These are phyloP conservation scores for Exsudoporus frostii DNA, from an alignment of 768 basidiomycete species.

Conservation along the genomic window DNA sequence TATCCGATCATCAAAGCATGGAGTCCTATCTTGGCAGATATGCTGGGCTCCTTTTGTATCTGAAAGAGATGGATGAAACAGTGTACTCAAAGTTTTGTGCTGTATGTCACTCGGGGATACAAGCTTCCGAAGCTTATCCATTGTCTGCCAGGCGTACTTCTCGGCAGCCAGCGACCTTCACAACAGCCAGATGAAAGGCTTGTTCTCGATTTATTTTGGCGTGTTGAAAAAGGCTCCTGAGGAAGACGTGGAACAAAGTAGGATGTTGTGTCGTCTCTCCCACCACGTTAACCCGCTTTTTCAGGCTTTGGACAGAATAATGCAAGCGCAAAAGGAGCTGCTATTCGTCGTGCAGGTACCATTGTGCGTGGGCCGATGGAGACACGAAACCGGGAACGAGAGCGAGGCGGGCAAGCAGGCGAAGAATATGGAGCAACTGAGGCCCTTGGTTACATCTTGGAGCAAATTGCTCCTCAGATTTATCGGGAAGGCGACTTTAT, in stretches of 20 bases:
- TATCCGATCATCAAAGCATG: constrained; percentile 66
- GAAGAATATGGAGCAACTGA: constrained; percentile 71
- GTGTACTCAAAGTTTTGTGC: constrained; percentile 88
- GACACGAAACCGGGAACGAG: constrained; percentile 39
- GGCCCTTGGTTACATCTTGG: constrained; percentile 73
- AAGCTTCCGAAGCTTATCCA: constrained; percentile 1
- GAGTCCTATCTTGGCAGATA: constrained; percentile 86
- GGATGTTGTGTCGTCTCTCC: constrained; percentile 7
- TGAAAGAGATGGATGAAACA: constrained; percentile 94
- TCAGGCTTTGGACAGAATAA: constrained; percentile 43
- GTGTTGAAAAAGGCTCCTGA: constrained; percentile 64
- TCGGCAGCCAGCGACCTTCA: constrained; percentile 82
- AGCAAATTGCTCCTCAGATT: constrained; percentile 73
- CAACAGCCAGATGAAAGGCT: constrained; percentile 70
- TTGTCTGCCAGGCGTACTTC: constrained; percentile 75
- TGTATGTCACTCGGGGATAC: constrained; percentile 45
- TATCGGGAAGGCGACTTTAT: constrained; percentile 86
- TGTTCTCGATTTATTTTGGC: constrained; percentile 57
- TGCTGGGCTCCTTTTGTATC: constrained; percentile 83
- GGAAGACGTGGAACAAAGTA: constrained; percentile 75
- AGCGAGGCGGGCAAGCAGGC: constrained; percentile 50
- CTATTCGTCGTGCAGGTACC: constrained; percentile 81
- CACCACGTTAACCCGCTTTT: neutral
- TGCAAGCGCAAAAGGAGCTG: constrained; percentile 42
- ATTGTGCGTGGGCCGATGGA: constrained; percentile 79